phyloP scores from a whole-genome alignment of 805 yeast species.

The Yamadazyma phyllophila region DNA sequence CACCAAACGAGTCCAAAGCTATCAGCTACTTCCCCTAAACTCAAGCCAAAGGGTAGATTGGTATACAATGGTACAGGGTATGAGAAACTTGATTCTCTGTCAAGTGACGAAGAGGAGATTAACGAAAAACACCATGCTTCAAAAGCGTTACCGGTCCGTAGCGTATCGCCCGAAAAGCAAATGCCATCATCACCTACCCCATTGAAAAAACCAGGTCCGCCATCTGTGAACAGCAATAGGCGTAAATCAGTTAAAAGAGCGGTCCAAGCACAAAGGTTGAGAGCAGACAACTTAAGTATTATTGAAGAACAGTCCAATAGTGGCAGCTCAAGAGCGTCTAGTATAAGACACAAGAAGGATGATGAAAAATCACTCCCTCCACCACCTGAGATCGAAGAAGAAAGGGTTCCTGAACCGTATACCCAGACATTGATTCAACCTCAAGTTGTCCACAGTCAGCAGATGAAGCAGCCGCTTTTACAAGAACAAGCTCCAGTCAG shows the following conservation, averaged over 20 bases:
- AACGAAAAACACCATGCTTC: slow-evolving; percentile 1
- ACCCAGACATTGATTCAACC: neutral
- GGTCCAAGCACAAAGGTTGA: slow-evolving; percentile 18
- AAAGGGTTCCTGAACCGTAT: neutral
- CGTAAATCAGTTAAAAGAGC: slow-evolving; percentile 25
- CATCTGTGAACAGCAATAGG: slow-evolving; percentile 24
- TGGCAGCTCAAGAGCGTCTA: slow-evolving; percentile 30
- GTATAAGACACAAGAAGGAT: slow-evolving; percentile 17
- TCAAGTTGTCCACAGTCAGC: neutral
- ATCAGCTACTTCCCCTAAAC: slow-evolving; percentile 4
- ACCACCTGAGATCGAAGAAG: slow-evolving; percentile 2
- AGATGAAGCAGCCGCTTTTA: neutral
- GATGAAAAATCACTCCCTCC: slow-evolving; percentile 10
- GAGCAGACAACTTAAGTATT: slow-evolving; percentile 39
- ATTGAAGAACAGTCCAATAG: slow-evolving; percentile 38
- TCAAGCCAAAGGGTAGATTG: slow-evolving; percentile 12
- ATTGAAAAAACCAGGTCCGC: slow-evolving; percentile 20
- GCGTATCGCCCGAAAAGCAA: neutral
- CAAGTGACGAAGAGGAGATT: slow-evolving; percentile 18
- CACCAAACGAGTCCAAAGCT: slow-evolving; percentile 10
- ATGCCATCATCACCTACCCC: slow-evolving; percentile 10
- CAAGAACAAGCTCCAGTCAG: slow-evolving; percentile 6
- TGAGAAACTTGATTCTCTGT: slow-evolving; percentile 31
- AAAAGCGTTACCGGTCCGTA: neutral
- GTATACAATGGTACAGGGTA: slow-evolving; percentile 35